Percentiles rank a stretch among this genome's conserved stretches.
Evolutionary conservation across 164 flowering plant species (phyloP).

Genomic region (Berberis thunbergii): DNA sequence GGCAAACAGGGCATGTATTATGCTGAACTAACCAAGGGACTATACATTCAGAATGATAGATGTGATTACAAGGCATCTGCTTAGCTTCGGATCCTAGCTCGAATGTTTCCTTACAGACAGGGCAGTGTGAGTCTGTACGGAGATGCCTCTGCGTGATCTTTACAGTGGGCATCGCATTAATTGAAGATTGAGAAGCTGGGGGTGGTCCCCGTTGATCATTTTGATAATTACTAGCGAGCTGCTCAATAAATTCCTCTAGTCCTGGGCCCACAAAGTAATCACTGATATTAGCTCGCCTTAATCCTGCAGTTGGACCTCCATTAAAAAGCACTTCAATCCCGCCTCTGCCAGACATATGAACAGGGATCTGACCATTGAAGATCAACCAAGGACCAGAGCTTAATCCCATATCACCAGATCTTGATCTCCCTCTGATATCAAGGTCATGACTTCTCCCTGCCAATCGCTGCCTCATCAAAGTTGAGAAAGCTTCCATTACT

Average conservation of each 20-base stretch:
- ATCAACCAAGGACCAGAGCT: slow-evolving; percentile 56
- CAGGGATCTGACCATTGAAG: slow-evolving; percentile 71
- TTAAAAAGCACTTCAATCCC: slow-evolving; percentile 53
- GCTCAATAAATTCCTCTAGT: slow-evolving; percentile 71
- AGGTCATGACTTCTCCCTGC: slow-evolving; percentile 31
- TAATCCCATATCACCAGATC: slow-evolving; percentile 20
- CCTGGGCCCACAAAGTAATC: slow-evolving; percentile 83
- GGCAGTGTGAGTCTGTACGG: slow-evolving; percentile 65
- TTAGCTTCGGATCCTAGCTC: slow-evolving; percentile 65
- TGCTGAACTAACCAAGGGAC: slow-evolving; percentile 82
- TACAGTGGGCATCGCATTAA: slow-evolving; percentile 72
- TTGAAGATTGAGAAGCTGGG: slow-evolving; percentile 65
- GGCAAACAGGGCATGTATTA: slow-evolving; percentile 88
- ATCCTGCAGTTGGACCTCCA: slow-evolving; percentile 17
- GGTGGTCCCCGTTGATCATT: slow-evolving; percentile 59
- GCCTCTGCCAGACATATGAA: slow-evolving; percentile 40
- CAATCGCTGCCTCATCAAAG: slow-evolving; percentile 55
- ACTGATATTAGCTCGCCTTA: slow-evolving; percentile 43
- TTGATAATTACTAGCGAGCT: slow-evolving; percentile 23
- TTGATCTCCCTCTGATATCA: slow-evolving; percentile 43
- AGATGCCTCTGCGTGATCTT: slow-evolving; percentile 63
- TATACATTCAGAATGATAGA: slow-evolving; percentile 77
- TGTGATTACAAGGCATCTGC: slow-evolving; percentile 73
- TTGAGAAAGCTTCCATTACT: slow-evolving; percentile 64
- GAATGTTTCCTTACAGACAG: slow-evolving; percentile 76